Percentiles rank a stretch among this genome's conserved stretches.
These are phyloP conservation scores for Physaria fendleri DNA, from an alignment of 345 rosid genomes.

Conservation along the genomic window DNA sequence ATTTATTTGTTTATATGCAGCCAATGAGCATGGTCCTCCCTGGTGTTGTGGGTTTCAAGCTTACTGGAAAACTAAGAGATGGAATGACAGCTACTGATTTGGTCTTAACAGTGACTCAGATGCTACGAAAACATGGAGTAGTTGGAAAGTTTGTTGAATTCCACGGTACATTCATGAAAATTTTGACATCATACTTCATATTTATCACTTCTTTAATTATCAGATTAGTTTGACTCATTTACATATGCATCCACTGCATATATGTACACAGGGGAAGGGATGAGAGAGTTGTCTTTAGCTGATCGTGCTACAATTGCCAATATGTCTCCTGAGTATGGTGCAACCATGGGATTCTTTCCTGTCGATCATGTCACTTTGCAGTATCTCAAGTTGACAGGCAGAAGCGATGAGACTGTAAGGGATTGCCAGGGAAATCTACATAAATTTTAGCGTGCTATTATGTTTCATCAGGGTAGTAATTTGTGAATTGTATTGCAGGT, in stretches of 20 bases:
- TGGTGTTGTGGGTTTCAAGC: not conserved
- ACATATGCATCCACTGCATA: not conserved
- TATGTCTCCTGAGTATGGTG: slow-evolving; percentile 99
- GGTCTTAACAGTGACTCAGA: not conserved
- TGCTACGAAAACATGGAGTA: not conserved
- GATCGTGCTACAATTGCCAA: slow-evolving; percentile 63
- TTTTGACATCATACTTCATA: not conserved
- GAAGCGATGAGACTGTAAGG: slow-evolving; percentile 60
- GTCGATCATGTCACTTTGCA: slow-evolving; percentile 94
- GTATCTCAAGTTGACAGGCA: slow-evolving; percentile 92
- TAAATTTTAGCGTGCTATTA: not conserved
- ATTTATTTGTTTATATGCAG: not conserved
- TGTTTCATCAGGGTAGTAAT: not conserved
- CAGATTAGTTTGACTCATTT: not conserved
- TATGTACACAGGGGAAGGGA: not conserved
- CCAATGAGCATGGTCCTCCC: not conserved
- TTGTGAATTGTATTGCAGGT: not conserved
- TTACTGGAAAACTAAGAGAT: not conserved
- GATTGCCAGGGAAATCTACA: not conserved
- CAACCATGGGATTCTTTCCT: slow-evolving; percentile 99
- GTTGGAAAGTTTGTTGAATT: not conserved
- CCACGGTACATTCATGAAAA: not conserved
- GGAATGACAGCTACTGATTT: not conserved
- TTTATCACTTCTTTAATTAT: not conserved
- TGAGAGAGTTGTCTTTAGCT: not conserved